A percentile compares a stretch with the other conserved stretches of the same genome.
phyloP scores from a whole-genome alignment of 768 basidiomycete species.

The Naganishia kalamii region DNA sequence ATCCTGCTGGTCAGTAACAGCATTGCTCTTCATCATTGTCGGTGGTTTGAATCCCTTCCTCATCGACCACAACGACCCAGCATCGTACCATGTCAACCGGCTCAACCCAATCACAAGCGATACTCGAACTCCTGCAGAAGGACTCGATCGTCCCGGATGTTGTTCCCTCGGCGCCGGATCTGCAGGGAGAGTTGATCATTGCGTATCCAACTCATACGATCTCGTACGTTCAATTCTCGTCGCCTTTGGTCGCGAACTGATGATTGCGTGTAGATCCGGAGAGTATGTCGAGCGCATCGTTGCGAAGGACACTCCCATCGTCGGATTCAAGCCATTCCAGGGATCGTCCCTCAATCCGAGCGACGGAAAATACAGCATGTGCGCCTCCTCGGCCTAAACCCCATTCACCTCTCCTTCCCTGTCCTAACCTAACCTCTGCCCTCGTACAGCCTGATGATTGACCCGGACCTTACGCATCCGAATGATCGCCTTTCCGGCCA shows the following conservation, averaged over 20 bases:
- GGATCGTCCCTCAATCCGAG: neutral
- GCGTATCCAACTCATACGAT: neutral
- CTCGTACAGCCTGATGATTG: conserved; percentile 9
- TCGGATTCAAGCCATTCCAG: neutral
- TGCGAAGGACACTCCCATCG: neutral
- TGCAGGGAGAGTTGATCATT: neutral
- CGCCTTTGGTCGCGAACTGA: neutral
- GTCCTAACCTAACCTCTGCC: neutral
- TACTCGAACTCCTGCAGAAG: neutral
- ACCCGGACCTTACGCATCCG: conserved; percentile 15
- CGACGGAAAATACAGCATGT: conserved; percentile 4
- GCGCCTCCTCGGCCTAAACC: neutral
- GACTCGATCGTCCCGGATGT: neutral
- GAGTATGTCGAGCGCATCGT: conserved; percentile 5
- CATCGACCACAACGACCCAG: too few species aligned
- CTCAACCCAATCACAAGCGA: neutral
- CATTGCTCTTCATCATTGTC: too few species aligned
- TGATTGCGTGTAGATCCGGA: neutral
- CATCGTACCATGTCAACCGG: neutral
- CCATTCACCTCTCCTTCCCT: neutral
- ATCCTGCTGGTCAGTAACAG: too few species aligned
- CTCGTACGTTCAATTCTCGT: neutral
- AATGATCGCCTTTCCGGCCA: conserved; percentile 19
- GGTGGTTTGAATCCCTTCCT: too few species aligned
- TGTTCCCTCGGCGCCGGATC: neutral